Evolutionary conservation across 371 early-diverging fungal genomes (phyloP).

Genomic region (Syncephalis plumigaleata): DNA sequence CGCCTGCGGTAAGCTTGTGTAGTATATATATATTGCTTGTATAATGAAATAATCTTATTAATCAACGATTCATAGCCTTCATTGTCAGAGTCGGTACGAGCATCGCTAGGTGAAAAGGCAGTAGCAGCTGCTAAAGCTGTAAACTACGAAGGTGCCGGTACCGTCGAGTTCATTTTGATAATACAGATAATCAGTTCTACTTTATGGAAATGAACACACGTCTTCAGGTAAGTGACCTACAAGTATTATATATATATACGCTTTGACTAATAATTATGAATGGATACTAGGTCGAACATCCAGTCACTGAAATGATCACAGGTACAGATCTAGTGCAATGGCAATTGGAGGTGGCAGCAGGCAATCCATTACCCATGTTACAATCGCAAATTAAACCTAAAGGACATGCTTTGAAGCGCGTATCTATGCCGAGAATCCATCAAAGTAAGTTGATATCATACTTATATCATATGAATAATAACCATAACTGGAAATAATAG

Average conservation of each 20-base stretch:
- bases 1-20: constrained; percentile 29
- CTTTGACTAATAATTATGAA: not conserved
- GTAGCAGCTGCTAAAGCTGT: constrained; percentile 86
- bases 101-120: constrained; percentile 73
- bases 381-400: constrained; percentile 51
- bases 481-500: constrained; percentile 13
- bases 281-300: constrained; percentile 94
- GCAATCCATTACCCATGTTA: constrained; percentile 51
- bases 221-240: constrained; percentile 32
- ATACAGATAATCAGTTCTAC: constrained; percentile 72
- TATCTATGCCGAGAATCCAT: constrained; percentile 94
- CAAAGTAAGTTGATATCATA: constrained; percentile 30
- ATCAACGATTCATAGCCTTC: constrained; percentile 28
- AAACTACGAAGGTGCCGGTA: constrained; percentile 85
- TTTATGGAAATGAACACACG: constrained; percentile 98
- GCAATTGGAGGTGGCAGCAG: constrained; percentile 82
- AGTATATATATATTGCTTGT: not conserved
- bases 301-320: constrained; percentile 93
- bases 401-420: constrained; percentile 96
- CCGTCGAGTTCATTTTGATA: constrained; percentile 96
- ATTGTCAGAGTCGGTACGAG: constrained; percentile 48
- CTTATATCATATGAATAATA: not conserved
- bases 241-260: constrained; percentile 1
- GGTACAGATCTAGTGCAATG: constrained; percentile 85
- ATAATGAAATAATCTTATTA: constrained; percentile 11